Base-by-base conservation (phyloP, 1,139 yeast genomes). In the Taphrina pruni region DNA sequence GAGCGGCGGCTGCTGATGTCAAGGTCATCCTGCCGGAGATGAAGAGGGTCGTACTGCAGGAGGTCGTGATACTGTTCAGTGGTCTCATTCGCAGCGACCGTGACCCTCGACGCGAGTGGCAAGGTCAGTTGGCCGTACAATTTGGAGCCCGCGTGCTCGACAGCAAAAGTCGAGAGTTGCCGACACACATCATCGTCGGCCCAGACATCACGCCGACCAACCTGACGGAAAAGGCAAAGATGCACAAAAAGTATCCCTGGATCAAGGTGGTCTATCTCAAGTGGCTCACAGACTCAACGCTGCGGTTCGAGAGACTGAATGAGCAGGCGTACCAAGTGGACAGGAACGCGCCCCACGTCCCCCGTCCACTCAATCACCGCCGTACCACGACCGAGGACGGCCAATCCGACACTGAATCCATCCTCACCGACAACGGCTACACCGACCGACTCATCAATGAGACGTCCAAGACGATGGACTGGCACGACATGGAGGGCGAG, bases 101-200 rank as follows among this genome's bases (percentile, higher is more conserved):
- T 6, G 85, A 87, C 70, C 80, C 90, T 21, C 88, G 88, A 69
- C 70, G 73, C 21, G 81, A 80, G 1, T 97, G 91, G 77, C 90
- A 94, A 65, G 97, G 93, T 1, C 86, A 88, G 38, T 93, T 98
- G 97, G 89, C 94, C 20, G 85, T 86, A 70, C 90, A 93, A 71
- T 94, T 94, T 82, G 99, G 99, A 0, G 98, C 97, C 0, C 83
- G 82, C 6, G 93, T 94, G 9, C 89, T 89, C 0, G 83, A 87
- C 21, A 48, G 55, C 21, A 93, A 90, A 72, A 88, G 90, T 36
- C 83, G 85, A 65, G 86, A 87, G 20, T 82, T 85, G 2, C 94
- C 96, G 1, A 95, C 99, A 0, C 99, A 94, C 78, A 90, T 95
- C 6, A 87, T 94, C 36, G 91, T 97, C 60, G 83, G 83, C 9